Conservation (phyloP, 179 eudicot species). For the Spinacia oleracea region DNA sequence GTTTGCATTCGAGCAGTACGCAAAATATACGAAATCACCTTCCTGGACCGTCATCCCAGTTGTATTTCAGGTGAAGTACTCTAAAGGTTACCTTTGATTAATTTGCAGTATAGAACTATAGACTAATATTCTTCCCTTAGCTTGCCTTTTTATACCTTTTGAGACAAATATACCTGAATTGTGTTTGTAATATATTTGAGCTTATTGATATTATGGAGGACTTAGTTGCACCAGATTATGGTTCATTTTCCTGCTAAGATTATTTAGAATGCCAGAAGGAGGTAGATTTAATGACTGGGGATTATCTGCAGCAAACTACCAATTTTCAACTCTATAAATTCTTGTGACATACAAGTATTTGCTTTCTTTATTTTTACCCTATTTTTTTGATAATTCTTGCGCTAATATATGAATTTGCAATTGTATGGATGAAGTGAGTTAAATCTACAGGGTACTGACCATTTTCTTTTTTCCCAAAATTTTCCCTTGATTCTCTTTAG, state of each 20-base stretch:
- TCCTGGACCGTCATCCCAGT: conserved; percentile 89
- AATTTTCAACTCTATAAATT: background rate
- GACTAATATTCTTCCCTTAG: background rate
- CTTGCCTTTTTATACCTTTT: background rate
- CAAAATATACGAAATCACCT: conserved; percentile 70
- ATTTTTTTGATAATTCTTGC: no score
- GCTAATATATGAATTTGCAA: background rate
- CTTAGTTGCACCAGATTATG: background rate
- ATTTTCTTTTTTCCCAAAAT: background rate
- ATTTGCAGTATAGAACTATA: no score
- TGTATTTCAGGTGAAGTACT: conserved; percentile 66
- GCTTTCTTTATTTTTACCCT: background rate
- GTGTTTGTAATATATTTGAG: background rate
- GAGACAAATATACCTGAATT: background rate
- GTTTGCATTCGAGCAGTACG: conserved; percentile 92
- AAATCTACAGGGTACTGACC: background rate
- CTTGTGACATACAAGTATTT: no score
- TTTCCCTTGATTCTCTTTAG: background rate
- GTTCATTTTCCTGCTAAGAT: background rate
- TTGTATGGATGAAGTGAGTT: background rate
- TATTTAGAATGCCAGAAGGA: background rate
- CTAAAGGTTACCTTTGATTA: background rate
- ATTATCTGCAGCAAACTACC: background rate
- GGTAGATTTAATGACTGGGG: background rate
- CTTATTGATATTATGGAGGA: background rate